Percentiles rank a stretch among this genome's conserved stretches.
Conservation (phyloP, 129 eudicot genomes). For the Mikania micrantha region DNA sequence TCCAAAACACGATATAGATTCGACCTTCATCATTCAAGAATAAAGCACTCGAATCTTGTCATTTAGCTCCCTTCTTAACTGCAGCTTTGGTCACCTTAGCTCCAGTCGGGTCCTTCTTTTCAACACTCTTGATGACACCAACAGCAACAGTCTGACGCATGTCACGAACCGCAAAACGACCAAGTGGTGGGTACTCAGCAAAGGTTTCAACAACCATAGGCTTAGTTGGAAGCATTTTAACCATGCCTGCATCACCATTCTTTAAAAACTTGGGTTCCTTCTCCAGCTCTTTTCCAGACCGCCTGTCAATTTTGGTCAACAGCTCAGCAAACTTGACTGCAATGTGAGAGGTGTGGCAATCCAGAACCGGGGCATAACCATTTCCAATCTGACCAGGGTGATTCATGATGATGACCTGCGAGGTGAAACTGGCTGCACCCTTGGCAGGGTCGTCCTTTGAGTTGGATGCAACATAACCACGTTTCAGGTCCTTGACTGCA, state of each 20-base stretch:
- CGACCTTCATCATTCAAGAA: neutral
- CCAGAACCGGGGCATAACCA: slow-evolving; percentile 17
- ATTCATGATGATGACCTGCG: slow-evolving; percentile 30
- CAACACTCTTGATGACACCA: slow-evolving; percentile 24
- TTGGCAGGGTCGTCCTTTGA: slow-evolving; percentile 21
- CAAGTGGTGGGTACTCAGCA: slow-evolving; percentile 25
- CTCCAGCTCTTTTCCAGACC: slow-evolving; percentile 13
- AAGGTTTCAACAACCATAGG: slow-evolving; percentile 30
- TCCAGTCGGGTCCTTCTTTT: slow-evolving; percentile 26
- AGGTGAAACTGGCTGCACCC: slow-evolving; percentile 28
- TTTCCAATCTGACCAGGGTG: slow-evolving; percentile 28
- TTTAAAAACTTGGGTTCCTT: slow-evolving; percentile 20
- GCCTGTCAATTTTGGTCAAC: slow-evolving; percentile 18
- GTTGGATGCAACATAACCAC: slow-evolving; percentile 32
- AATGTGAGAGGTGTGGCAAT: slow-evolving; percentile 21
- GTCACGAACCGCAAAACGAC: slow-evolving; percentile 24
- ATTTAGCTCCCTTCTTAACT: slow-evolving; percentile 23
- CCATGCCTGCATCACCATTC: slow-evolving; percentile 28
- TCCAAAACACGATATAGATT: neutral
- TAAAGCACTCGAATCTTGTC: neutral
- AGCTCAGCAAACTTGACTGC: slow-evolving; percentile 20
- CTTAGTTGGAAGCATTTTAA: slow-evolving; percentile 30
- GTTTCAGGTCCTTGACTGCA: slow-evolving; percentile 25
- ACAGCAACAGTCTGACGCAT: slow-evolving; percentile 31
- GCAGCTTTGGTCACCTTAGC: slow-evolving; percentile 27